A percentile compares a stretch with the other conserved stretches of the same genome.
Evolutionary conservation across 2,329 filamentous ascomycete genomes (phyloP).

Genomic region (Fusarium piperis): DNA sequence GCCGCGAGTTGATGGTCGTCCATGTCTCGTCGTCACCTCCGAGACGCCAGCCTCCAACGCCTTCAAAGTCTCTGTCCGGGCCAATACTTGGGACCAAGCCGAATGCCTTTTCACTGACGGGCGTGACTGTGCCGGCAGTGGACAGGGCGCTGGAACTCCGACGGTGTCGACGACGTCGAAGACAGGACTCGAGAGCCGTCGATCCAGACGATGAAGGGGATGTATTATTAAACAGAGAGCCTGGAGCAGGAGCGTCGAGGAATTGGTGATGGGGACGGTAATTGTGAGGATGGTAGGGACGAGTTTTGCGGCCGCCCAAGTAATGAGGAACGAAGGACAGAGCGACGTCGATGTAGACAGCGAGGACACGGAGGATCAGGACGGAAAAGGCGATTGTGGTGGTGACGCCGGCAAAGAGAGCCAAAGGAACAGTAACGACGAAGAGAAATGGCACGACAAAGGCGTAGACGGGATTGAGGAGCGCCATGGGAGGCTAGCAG

Average conservation of each 20-base stretch:
- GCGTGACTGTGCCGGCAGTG: slow-evolving; percentile 45
- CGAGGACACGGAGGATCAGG: slow-evolving; percentile 66
- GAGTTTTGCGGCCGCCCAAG: slow-evolving; percentile 54
- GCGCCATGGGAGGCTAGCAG: slow-evolving; percentile 54
- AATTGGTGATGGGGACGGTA: slow-evolving; percentile 23
- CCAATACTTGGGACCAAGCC: slow-evolving; percentile 59
- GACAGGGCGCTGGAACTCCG: slow-evolving; percentile 50
- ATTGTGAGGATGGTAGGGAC: slow-evolving; percentile 38
- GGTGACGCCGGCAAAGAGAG: slow-evolving; percentile 70
- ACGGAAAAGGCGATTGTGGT: slow-evolving; percentile 69
- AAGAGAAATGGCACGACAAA: slow-evolving; percentile 71
- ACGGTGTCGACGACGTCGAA: slow-evolving; percentile 44
- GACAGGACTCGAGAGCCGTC: slow-evolving; percentile 26
- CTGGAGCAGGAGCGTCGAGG: slow-evolving; percentile 15
- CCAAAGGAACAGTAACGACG: slow-evolving; percentile 70
- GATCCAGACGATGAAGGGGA: slow-evolving; percentile 28
- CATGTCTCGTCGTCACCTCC: slow-evolving; percentile 57
- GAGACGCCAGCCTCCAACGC: slow-evolving; percentile 67
- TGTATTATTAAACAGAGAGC: slow-evolving; percentile 5
- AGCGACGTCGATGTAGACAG: slow-evolving; percentile 72
- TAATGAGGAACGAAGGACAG: slow-evolving; percentile 66
- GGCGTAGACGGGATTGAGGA: slow-evolving; percentile 64
- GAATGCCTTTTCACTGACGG: slow-evolving; percentile 49
- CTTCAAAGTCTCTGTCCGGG: slow-evolving; percentile 66
- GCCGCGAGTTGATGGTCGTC: slow-evolving; percentile 62